Percentiles rank a stretch among this genome's conserved stretches.
phyloP scores from a whole-genome alignment of 345 rosid genomes.

The Dipteronia dyeriana region DNA sequence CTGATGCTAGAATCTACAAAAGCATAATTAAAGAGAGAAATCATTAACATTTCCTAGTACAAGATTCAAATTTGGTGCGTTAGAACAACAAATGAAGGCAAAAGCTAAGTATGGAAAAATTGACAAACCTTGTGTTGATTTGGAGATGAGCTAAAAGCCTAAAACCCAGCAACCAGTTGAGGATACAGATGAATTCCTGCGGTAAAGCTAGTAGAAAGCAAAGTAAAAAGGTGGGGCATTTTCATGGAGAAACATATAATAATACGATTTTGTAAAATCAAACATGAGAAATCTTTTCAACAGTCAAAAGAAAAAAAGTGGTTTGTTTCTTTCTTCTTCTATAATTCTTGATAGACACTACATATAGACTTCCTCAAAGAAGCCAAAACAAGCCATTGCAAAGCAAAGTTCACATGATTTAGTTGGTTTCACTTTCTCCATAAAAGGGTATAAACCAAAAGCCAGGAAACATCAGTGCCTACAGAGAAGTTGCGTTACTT shows the following conservation, averaged over 20 bases:
- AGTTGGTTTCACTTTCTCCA: constrained; percentile 40
- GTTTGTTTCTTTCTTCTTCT: neutral
- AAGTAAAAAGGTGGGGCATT: constrained; percentile 16
- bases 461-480: constrained; percentile 31
- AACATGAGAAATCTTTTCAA: constrained; percentile 22
- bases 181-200: constrained; percentile 12
- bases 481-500: constrained; percentile 20
- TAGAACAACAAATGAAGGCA: neutral
- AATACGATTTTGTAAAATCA: constrained; percentile 15
- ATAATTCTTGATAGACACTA: constrained; percentile 23
- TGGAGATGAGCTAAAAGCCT: constrained; percentile 14
- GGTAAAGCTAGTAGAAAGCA: constrained; percentile 16
- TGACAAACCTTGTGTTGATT: constrained; percentile 34
- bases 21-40: neutral
- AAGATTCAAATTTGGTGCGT: neutral
- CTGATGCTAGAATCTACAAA: neutral
- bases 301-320: constrained; percentile 18
- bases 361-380: constrained; percentile 26
- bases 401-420: constrained; percentile 37
- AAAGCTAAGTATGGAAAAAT: constrained; percentile 19
- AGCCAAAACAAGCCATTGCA: constrained; percentile 34
- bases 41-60: neutral
- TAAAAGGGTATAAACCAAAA: constrained; percentile 37
- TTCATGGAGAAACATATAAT: constrained; percentile 17
- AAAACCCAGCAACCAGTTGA: constrained; percentile 8